These are phyloP conservation scores for Codiaeum variegatum DNA, from an alignment of 441 rosid species.

Conservation along the genomic window DNA sequence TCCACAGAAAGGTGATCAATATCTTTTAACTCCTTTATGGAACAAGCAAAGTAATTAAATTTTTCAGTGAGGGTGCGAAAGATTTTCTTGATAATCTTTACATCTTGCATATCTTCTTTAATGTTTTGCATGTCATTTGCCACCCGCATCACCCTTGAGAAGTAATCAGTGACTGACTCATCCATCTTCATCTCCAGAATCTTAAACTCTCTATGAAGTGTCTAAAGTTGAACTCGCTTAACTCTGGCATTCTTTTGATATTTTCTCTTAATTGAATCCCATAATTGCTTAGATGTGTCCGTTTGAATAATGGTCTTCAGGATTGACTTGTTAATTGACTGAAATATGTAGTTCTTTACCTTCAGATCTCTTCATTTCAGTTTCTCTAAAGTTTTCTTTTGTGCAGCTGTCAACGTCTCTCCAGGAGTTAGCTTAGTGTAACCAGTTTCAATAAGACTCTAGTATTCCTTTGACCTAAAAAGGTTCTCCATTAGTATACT, in stretches of 20 bases:
- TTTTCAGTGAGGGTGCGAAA: neutral
- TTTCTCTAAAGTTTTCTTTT: neutral
- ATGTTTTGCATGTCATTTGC: neutral
- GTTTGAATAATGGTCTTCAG: no score
- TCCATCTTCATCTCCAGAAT: neutral
- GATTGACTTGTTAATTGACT: no score
- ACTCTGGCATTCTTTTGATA: no score
- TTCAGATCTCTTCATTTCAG: no score
- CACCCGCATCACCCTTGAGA: neutral
- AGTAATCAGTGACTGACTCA: neutral
- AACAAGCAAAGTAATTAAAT: neutral
- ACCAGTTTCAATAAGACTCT: neutral
- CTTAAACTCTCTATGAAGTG: neutral
- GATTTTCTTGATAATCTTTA: neutral
- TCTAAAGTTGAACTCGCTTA: neutral
- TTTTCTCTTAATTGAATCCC: no score
- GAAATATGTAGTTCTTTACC: no score
- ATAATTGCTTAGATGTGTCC: no score
- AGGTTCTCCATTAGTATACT: no score
- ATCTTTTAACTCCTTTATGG: neutral
- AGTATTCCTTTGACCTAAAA: neutral
- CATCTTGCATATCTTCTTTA: neutral
- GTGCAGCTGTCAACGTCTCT: neutral
- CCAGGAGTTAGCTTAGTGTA: neutral
- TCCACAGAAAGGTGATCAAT: neutral